Base-by-base conservation (phyloP, 2,329 filamentous ascomycete genomes). In the Arthrocladium fulminans region DNA sequence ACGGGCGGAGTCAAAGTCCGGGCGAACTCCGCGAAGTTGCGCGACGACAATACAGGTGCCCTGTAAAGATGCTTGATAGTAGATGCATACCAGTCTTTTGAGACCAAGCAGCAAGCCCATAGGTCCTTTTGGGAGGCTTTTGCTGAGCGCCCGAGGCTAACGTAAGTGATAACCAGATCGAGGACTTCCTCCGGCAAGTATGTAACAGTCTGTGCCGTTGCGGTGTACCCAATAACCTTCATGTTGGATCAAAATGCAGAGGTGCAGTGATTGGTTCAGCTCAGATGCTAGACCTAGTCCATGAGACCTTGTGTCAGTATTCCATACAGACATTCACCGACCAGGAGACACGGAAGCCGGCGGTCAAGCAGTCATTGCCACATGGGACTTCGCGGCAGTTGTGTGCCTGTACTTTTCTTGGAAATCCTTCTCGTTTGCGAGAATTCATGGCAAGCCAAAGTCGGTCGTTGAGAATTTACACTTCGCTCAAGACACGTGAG, bases 21-120 rank as follows among this genome's bases (percentile, higher is more conserved):
- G 2, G 73, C 68, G 58, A 83, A 83, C 2, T 67, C 63, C 19
- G 69, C 65, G 57, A 78, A 81, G 50, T 74, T 73, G 22, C 62
- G 63, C 12, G 75, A 75, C 3, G 51, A 49, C 4, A 83, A 64
- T 39, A 67, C 62, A 2, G 79, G 79, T 2, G 60, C 60, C 20
- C 66, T 63, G 58, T 82, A 83, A 10, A 83, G 70, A 10, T 66
- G 62, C 0, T 66, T 61, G 7, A 79, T 65, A 0, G 72, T 70
- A 10, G 71, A 69, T 3, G 68, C 65, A 57, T 81, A 79, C 78
- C 78, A 82, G 53, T 77, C 72, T 24, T 67, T 71, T 2, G 68
- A 75, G 4, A 77, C 64, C 6, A 75, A 64, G 56, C 74, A 76
- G 59, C 75, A 77, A 2, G 68, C 67, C 47, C 71, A 66, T 13